Evolutionary conservation across 108 stramenopile species (phyloP).

Genomic region (Licmophora abbreviata): DNA sequence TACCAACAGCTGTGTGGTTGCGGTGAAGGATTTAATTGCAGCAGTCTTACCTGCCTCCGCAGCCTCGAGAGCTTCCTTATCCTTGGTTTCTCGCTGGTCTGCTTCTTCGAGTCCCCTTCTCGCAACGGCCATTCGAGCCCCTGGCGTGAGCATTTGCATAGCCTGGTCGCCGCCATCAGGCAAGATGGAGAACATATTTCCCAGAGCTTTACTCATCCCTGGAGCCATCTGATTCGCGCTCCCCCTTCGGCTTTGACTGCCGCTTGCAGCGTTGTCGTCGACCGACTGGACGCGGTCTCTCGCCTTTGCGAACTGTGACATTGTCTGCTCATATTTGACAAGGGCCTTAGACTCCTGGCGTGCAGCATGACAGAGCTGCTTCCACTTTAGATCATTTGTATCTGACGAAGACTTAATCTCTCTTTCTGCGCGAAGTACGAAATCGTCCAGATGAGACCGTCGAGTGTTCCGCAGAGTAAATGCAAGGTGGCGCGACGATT

Average conservation of each 20-base stretch:
- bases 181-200: conserved; percentile 44
- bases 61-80: conserved; percentile 33
- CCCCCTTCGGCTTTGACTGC: not conserved
- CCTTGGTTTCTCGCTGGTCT: conserved; percentile 42
- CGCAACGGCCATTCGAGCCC: conserved; percentile 38
- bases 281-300: conserved; percentile 41
- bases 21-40: conserved; percentile 27
- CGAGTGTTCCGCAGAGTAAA: conserved; percentile 12
- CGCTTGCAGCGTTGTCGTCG: conserved; percentile 16
- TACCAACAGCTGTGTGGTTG: conserved; percentile 23
- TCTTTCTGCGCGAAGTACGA: conserved; percentile 26
- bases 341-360: conserved; percentile 44
- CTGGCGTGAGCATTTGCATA: conserved; percentile 61
- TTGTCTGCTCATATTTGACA: conserved; percentile 36
- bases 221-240: conserved; percentile 6
- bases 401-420: conserved; percentile 39
- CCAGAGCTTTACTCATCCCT: conserved; percentile 43
- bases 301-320: conserved; percentile 36
- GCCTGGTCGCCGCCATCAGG: conserved; percentile 62
- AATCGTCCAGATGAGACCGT: conserved; percentile 27
- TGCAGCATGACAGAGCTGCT: conserved; percentile 60
- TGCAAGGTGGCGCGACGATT: conserved; percentile 20
- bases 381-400: conserved; percentile 55
- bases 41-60: conserved; percentile 23
- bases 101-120: conserved; percentile 42